These are phyloP conservation scores for Trapa bicornis DNA, from an alignment of 345 rosid species.

Conservation along the genomic window DNA sequence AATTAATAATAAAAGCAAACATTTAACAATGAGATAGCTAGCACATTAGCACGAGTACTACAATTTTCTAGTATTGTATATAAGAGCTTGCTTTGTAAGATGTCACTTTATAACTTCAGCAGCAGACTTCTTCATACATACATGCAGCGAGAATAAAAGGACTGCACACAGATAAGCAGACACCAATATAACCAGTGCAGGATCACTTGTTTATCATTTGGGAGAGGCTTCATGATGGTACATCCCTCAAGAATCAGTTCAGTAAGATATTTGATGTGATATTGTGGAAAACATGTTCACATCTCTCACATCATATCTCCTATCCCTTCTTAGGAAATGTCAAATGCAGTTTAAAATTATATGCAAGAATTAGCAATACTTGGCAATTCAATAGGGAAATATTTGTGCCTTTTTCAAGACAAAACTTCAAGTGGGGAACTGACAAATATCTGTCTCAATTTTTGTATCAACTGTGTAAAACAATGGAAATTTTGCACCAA, in stretches of 20 bases:
- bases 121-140: neutral
- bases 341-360: too few relatives aligned
- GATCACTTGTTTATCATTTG: neutral
- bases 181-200: neutral
- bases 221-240: neutral
- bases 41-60: neutral
- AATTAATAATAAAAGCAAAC: neutral
- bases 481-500: neutral
- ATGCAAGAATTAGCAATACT: neutral
- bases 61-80: neutral
- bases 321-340: too few relatives aligned
- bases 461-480: neutral
- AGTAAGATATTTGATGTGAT: neutral
- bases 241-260: neutral
- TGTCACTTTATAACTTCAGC: neutral
- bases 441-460: neutral
- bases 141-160: neutral
- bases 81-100: neutral
- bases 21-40: neutral
- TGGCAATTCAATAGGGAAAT: neutral
- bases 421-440: neutral
- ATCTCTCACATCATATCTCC: too few relatives aligned
- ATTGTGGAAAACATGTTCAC: too few relatives aligned
- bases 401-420: too few relatives aligned
- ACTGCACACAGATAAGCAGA: neutral